Base-by-base conservation (phyloP, 306 rosid genomes). In the Sophora flavescens region DNA sequence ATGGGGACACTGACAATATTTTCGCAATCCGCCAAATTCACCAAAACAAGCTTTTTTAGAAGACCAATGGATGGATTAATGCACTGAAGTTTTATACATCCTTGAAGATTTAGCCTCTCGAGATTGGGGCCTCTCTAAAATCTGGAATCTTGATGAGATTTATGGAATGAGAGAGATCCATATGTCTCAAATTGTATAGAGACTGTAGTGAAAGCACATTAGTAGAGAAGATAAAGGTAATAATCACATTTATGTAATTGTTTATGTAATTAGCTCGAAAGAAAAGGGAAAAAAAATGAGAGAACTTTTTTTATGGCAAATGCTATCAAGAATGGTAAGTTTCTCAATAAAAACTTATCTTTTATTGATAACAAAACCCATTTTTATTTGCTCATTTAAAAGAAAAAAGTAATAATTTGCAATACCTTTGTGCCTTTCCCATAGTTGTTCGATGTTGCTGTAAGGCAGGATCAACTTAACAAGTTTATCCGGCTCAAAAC, bases 371-470 rank as follows among this genome's bases (percentile, higher is more conserved):
- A 2, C 32, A 30, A 3, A 2, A 30, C 32, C 32, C 2, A 1
- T 30, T 39, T 1, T 5, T 39, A 16, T 35, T 14, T 15, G 5
- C 35, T 62, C 12, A 62, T 14, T 6, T 36, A 22, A 44, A n/a
- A 1, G n/a, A 1, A 57, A 2, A 1, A 0, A 41, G 6, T 0
- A 8, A 2, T 6, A 8, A 56, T 42, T 10, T 36, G 6, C 8
- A 1, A 3, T 47, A 74, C 79, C 79, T 61, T 74, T 6, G 5
- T 11, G n/a, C 18, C 79, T 64, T 64, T 51, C 9, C 80, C 80
- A 75, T 8, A 52, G 38, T 36, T 35, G 12, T 64, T 63, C 14
- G 38, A 64, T 51, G 36, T 6, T 12, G 11, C 71, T 52, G 0
- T 12, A 0, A 10, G 0, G 6, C 3, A 74, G 5, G 2, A 1